These are phyloP conservation scores for Camillea tinctor DNA, from an alignment of 2,329 filamentous ascomycete genomes.

Conservation along the genomic window DNA sequence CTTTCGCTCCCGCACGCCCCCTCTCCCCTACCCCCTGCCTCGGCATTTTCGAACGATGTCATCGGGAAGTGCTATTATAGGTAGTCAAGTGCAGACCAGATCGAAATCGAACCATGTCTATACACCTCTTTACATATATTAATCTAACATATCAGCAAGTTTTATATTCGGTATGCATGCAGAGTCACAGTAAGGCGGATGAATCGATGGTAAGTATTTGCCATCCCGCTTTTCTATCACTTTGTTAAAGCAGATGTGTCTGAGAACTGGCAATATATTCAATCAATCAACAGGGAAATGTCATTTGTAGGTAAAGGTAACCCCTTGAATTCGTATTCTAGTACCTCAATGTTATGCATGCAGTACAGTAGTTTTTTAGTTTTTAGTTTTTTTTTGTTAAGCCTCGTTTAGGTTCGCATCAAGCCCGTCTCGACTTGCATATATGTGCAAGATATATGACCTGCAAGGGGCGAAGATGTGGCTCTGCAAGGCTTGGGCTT, in stretches of 20 bases:
- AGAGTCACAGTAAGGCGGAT: too few species aligned
- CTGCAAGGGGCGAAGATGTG: not conserved
- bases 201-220: too few species aligned
- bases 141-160: too few species aligned
- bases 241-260: too few species aligned
- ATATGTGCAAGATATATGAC: not conserved
- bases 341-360: not conserved
- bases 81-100: not conserved
- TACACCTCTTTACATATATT: too few species aligned
- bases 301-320: too few species aligned
- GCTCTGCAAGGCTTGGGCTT: not conserved
- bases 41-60: slow-evolving; percentile 8
- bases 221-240: too few species aligned
- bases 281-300: too few species aligned
- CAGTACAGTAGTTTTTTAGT: too few species aligned
- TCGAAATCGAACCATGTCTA: not conserved
- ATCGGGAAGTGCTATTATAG: not conserved
- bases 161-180: not conserved
- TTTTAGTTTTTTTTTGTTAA: not conserved
- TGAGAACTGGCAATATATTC: too few species aligned
- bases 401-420: not conserved
- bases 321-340: too few species aligned
- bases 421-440: not conserved
- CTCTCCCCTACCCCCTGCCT: slow-evolving; percentile 6
- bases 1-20: not conserved